phyloP scores from a whole-genome alignment of 306 rosid species.

The Prunus davidiana region DNA sequence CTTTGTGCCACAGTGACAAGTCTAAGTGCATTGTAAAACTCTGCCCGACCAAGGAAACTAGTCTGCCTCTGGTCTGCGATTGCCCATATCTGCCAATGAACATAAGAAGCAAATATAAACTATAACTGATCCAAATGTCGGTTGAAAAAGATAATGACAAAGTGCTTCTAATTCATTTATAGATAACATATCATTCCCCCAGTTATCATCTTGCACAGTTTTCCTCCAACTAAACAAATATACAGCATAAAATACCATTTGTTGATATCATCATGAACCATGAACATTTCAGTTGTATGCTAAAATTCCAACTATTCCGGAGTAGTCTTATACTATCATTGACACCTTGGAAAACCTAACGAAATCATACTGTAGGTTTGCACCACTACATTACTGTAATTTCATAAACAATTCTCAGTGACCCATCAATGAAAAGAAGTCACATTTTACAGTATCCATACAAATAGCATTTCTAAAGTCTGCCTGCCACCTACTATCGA shows the following conservation, averaged over 20 bases:
- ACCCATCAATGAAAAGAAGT: neutral
- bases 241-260: neutral
- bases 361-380: neutral
- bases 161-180: neutral
- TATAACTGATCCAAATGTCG: neutral
- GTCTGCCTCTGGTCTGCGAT: conserved; percentile 72
- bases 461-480: neutral
- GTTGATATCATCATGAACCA: neutral
- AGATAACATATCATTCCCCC: neutral
- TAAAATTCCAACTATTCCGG: neutral
- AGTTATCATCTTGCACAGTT: neutral
- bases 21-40: conserved; percentile 95
- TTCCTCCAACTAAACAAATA: neutral
- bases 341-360: neutral
- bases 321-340: neutral
- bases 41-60: conserved; percentile 77
- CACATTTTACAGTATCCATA: neutral
- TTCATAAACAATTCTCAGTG: neutral
- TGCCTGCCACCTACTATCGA: neutral
- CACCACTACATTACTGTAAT: neutral
- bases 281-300: neutral
- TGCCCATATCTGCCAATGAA: conserved; percentile 77
- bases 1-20: conserved; percentile 99
- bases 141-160: neutral
- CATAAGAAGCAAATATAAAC: conserved; percentile 16